Conservation (phyloP, 1,139 yeast genomes). For the Pichia sp. region DNA sequence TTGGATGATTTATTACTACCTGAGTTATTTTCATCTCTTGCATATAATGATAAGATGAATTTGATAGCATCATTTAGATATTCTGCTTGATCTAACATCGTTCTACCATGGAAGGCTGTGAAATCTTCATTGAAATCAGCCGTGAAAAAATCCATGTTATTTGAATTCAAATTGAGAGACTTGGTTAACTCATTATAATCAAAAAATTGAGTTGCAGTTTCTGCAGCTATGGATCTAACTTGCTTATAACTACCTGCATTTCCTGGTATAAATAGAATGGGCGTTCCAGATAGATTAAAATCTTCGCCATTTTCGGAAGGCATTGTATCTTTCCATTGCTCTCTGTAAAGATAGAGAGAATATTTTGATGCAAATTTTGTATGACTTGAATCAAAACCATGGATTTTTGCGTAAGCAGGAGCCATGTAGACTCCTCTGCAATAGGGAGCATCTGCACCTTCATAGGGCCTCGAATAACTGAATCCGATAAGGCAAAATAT, state of each 20-base stretch:
- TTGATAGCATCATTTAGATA: constrained; percentile 84
- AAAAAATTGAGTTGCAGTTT: constrained; percentile 52
- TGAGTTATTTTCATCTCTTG: constrained; percentile 26
- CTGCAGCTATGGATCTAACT: constrained; percentile 89
- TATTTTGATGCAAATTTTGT: constrained; percentile 78
- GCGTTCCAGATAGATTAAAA: constrained; percentile 63
- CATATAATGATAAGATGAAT: constrained; percentile 70
- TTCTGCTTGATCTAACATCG: constrained; percentile 92
- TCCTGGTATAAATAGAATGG: constrained; percentile 93
- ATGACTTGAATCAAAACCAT: constrained; percentile 68
- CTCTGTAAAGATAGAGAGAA: constrained; percentile 76
- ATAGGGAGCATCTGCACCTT: constrained; percentile 30
- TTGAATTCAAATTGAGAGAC: constrained; percentile 31
- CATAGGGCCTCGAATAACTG: constrained; percentile 26
- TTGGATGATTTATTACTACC: no score
- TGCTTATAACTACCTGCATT: constrained; percentile 96
- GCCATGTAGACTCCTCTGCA: constrained; percentile 69
- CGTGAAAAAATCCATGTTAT: constrained; percentile 72
- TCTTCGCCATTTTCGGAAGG: constrained; percentile 38
- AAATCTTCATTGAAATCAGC: constrained; percentile 96
- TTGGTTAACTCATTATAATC: constrained; percentile 30
- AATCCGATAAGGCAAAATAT: constrained; percentile 7
- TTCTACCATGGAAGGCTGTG: constrained; percentile 95
- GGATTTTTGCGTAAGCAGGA: constrained; percentile 73
- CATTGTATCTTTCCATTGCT: constrained; percentile 66